Base-by-base conservation (phyloP, 176 grass and related monocot genomes). In the Tillandsia fasciculata region DNA sequence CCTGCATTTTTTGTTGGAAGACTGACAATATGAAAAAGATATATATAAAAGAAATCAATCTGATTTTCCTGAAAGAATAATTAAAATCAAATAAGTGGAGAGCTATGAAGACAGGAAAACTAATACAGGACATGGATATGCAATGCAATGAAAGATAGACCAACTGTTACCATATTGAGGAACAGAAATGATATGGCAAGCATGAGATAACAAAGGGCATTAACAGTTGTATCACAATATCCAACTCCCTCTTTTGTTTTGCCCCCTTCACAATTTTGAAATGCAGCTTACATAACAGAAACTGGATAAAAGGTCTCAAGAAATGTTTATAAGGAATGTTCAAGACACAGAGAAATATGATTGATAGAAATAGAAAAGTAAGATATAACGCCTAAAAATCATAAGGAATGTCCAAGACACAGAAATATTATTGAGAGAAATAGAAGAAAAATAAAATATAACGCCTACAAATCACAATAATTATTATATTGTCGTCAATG, bases 1-100 rank as follows among this genome's bases (percentile, higher is more conserved):
- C 66, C 82, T 81, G 58, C 57, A 73, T 2, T 80, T 80, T 83
- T 26, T 18, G 65, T 79, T 47, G 49, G 67, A 2, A 70, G 7
- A 12, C 2, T 71, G 12, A 33, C 24, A 71, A 10, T 47, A 71
- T 71, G 66, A 17, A 78, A 47, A 68, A 71, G 53, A 9, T 48
- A 17, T 18, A 58, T 68, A 66, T 66, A 2, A 10, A 61, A 61
- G 13, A 61, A 9, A 9, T 61, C 2, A n/a, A 61, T 18, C 14
- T 61, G 17, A 61, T 15, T 61, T 61, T 1, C 58, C 58, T 70
- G 49, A 61, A 26, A 67, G 65, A 47, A 14, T 52, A 10, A 11
- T 52, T 48, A 2, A 2, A 27, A 27, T 18, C 66, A 71, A 66
- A 68, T 27, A 68, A 53, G 28, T 9, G 29, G 50, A 58, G 9